phyloP scores from a whole-genome alignment of 495 filamentous ascomycete genomes.

The Hyaloscypha variabilis region DNA sequence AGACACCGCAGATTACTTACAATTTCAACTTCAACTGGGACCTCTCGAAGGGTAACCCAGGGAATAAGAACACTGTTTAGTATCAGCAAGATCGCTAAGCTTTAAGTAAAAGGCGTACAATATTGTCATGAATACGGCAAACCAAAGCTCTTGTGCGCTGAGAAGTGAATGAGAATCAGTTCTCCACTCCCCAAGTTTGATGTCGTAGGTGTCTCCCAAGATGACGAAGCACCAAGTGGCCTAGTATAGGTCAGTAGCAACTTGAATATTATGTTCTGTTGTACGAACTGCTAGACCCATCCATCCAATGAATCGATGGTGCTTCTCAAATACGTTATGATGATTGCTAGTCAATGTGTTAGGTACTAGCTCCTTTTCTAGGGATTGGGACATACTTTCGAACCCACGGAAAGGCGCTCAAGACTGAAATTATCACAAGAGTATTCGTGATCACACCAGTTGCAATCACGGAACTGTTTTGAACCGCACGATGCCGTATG shows the following conservation, averaged over 20 bases:
- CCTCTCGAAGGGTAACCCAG: conserved; percentile 46
- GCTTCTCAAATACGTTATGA: conserved; percentile 44
- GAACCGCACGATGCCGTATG: conserved; percentile 31
- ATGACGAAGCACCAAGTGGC: conserved; percentile 46
- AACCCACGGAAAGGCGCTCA: conserved; percentile 49
- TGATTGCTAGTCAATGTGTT: no score
- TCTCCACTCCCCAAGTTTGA: conserved; percentile 40
- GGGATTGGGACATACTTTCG: no score
- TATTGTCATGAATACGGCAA: conserved; percentile 47
- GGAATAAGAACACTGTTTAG: conserved; percentile 42
- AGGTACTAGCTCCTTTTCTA: no score
- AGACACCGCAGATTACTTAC: conserved; percentile 26
- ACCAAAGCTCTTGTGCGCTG: conserved; percentile 47
- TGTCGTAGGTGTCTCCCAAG: conserved; percentile 43
- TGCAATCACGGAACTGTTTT: conserved; percentile 39
- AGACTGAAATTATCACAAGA: conserved; percentile 43
- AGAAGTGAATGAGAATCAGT: conserved; percentile 39
- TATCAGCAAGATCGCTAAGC: conserved; percentile 27
- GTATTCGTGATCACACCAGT: conserved; percentile 46
- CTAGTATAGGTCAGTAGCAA: conserved; percentile 30
- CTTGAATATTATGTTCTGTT: conserved; percentile 3
- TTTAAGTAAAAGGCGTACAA: conserved; percentile 36
- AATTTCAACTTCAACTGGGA: conserved; percentile 47
- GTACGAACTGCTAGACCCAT: conserved; percentile 42
- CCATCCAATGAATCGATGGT: conserved; percentile 49